Conservation (phyloP, 768 basidiomycete species). For the Chlorophyllum brunneum region DNA sequence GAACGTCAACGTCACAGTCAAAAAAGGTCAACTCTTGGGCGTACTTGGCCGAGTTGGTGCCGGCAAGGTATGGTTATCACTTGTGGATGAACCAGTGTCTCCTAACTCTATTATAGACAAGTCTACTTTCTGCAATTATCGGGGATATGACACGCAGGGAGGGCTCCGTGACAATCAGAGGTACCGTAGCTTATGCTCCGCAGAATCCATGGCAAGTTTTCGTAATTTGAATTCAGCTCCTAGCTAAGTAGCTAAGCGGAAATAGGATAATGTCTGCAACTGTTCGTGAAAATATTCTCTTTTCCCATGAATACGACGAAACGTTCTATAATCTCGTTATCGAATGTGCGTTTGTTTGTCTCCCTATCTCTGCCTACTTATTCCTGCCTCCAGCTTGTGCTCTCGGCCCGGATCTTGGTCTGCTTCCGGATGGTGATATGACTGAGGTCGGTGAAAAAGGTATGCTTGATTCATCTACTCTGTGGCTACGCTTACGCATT, state of each 20-base stretch:
- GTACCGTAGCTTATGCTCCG: constrained; percentile 77
- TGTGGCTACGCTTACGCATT: not conserved
- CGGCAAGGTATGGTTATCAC: constrained; percentile 61
- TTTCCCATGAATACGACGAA: constrained; percentile 86
- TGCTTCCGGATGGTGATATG: constrained; percentile 78
- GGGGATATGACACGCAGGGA: constrained; percentile 82
- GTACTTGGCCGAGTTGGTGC: constrained; percentile 87
- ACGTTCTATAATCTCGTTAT: constrained; percentile 78
- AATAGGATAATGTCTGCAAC: constrained; percentile 80
- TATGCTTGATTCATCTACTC: constrained; percentile 19
- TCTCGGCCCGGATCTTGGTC: constrained; percentile 70
- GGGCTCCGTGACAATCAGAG: constrained; percentile 67
- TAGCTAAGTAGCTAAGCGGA: not conserved
- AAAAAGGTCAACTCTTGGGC: constrained; percentile 82
- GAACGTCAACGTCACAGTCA: constrained; percentile 68
- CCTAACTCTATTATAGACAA: constrained; percentile 42
- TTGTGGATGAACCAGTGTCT: not conserved
- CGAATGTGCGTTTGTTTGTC: constrained; percentile 48
- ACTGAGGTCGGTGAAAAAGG: constrained; percentile 88
- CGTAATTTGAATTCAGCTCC: not conserved
- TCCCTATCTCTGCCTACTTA: not conserved
- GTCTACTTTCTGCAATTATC: constrained; percentile 73
- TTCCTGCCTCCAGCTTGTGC: constrained; percentile 63
- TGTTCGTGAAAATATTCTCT: constrained; percentile 87
- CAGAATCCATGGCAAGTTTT: constrained; percentile 76